Conservation (phyloP, 208 protist species). For the Acanthamoeba triangularis region DNA sequence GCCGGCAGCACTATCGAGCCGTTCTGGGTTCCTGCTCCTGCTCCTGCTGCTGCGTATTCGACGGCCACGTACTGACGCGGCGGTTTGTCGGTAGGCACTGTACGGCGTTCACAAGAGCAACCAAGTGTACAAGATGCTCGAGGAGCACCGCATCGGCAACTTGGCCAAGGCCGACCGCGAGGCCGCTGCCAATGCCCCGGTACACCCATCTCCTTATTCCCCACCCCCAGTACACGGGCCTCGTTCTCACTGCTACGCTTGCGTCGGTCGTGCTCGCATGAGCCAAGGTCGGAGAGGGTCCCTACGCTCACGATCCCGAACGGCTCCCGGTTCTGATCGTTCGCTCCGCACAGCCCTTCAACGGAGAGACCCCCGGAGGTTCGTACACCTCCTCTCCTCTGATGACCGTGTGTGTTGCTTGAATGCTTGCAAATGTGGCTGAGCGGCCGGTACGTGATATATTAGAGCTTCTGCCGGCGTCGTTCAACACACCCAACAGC, state of each 20-base stretch:
- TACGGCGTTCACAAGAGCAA: slow-evolving; percentile 77
- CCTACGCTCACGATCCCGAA: slow-evolving; percentile 77
- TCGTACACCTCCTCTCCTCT: neutral
- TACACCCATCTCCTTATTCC: neutral
- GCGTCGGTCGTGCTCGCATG: neutral
- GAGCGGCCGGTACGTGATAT: neutral
- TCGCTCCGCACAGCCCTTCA: slow-evolving; percentile 19
- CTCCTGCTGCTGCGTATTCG: neutral
- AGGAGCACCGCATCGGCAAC: slow-evolving; percentile 76
- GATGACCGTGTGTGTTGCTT: slow-evolving; percentile 88
- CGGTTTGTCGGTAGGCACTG: neutral
- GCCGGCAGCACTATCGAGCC: slow-evolving; percentile 90
- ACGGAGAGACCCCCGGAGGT: slow-evolving; percentile 21
- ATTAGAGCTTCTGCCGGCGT: slow-evolving; percentile 79
- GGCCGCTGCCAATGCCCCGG: neutral
- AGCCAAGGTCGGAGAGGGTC: slow-evolving; percentile 6
- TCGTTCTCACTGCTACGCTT: neutral
- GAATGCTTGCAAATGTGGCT: too few species aligned
- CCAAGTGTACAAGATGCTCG: slow-evolving; percentile 74
- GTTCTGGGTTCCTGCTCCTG: slow-evolving; percentile 86
- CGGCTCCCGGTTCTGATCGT: slow-evolving; percentile 49
- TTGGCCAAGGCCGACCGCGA: slow-evolving; percentile 67
- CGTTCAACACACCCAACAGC: slow-evolving; percentile 91
- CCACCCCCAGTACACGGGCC: neutral
- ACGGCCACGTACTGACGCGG: too few species aligned